A percentile compares a stretch with the other conserved stretches of the same genome.
Evolutionary conservation across 352 stramenopile genomes (phyloP).

Genomic region (Phytophthora capsici): DNA sequence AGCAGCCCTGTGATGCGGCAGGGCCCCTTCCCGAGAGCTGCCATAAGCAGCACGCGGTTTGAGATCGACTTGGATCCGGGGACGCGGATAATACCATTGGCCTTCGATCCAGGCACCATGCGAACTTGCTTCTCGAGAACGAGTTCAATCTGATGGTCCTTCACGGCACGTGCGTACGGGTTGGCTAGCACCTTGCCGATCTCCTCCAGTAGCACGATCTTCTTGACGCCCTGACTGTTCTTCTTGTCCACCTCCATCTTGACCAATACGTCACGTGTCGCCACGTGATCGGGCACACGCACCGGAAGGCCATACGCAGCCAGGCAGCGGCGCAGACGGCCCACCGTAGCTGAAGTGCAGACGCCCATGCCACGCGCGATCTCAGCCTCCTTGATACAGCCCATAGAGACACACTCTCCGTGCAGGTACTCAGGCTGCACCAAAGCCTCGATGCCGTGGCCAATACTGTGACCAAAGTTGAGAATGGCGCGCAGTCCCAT

Average conservation of each 20-base stretch:
- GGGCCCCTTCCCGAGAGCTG: constrained; percentile 89
- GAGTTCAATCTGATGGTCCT: constrained; percentile 77
- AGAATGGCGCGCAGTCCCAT: constrained; percentile 96
- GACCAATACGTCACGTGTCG: constrained; percentile 66
- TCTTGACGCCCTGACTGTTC: constrained; percentile 82
- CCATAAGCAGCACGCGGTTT: constrained; percentile 97
- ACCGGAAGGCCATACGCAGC: constrained; percentile 76
- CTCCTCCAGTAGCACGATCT: constrained; percentile 77
- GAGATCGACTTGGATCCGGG: constrained; percentile 98
- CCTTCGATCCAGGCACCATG: constrained; percentile 55
- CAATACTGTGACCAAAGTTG: constrained; percentile 99
- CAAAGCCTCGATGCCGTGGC: constrained; percentile 97
- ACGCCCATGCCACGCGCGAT: constrained; percentile 87
- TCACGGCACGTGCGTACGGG: constrained; percentile 73
- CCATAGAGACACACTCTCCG: constrained; percentile 97
- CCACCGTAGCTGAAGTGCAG: constrained; percentile 75
- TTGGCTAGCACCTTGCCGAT: constrained; percentile 76
- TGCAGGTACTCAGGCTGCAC: constrained; percentile 96
- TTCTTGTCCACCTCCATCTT: constrained; percentile 93
- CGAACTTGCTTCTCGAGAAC: constrained; percentile 80
- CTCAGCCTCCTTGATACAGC: constrained; percentile 96
- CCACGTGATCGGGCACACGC: constrained; percentile 61
- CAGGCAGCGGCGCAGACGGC: constrained; percentile 70
- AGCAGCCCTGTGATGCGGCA: constrained; percentile 93
- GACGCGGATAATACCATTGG: constrained; percentile 80